Conservation (phyloP, 23 red algal genomes). For the Gracilariopsis chorda region DNA sequence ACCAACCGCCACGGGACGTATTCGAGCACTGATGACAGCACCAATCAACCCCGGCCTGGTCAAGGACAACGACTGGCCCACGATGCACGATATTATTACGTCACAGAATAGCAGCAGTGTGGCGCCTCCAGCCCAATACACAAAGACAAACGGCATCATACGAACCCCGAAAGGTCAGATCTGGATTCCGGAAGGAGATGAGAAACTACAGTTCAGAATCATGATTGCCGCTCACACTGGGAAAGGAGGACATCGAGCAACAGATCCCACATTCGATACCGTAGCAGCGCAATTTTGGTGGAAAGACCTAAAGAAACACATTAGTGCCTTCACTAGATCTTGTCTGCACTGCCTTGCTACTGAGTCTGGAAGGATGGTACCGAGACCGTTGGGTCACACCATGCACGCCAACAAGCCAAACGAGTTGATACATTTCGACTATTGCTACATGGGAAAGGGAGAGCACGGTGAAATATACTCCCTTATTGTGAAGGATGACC, state of each 20-base stretch:
- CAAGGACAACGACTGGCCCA: not conserved
- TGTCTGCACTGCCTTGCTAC: slow-evolving; percentile 3
- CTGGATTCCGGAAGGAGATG: not conserved
- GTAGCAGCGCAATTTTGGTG: not conserved
- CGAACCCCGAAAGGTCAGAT: not conserved
- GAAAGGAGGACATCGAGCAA: not conserved
- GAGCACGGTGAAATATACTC: no score
- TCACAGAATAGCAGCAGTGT: not conserved
- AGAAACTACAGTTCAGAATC: slow-evolving; percentile 2
- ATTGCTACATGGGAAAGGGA: no score
- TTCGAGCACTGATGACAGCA: not conserved
- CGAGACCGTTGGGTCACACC: not conserved
- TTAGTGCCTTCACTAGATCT: not conserved
- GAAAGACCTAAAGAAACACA: not conserved
- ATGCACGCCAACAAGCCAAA: no score
- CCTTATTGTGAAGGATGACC: no score
- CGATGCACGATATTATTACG: not conserved
- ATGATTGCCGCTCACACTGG: slow-evolving; percentile 27
- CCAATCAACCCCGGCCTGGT: not conserved
- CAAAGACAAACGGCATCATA: not conserved
- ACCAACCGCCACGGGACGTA: not conserved
- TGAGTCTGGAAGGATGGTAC: not conserved
- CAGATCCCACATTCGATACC: not conserved
- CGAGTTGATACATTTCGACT: no score
- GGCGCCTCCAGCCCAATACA: not conserved